Evolutionary conservation across 345 rosid genomes (phyloP).

Genomic region (Erysimum cheiranthoides): DNA sequence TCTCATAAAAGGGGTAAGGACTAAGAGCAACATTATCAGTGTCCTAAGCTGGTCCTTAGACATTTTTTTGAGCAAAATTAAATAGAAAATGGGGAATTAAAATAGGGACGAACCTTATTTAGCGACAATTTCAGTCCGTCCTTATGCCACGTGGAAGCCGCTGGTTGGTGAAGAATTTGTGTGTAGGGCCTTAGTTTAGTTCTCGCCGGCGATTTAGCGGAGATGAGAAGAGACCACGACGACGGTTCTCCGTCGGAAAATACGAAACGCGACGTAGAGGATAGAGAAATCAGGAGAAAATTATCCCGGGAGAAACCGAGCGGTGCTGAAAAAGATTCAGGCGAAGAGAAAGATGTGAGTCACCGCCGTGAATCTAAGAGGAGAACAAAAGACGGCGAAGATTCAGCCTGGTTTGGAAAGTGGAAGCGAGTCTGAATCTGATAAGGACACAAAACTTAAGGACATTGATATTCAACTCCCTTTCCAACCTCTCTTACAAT

Average conservation of each 20-base stretch:
- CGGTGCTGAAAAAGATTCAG: constrained; percentile 33
- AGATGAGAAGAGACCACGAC: constrained; percentile 44
- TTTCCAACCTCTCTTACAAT: no score
- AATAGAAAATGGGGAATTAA: no score
- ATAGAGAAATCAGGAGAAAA: constrained; percentile 33
- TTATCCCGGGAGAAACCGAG: constrained; percentile 36
- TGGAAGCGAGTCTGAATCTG: constrained; percentile 46
- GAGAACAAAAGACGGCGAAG: constrained; percentile 39
- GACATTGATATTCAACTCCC: no score
- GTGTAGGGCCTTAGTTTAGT: background rate
- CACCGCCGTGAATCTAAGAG: constrained; percentile 39
- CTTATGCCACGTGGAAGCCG: no score
- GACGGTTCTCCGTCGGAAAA: constrained; percentile 31
- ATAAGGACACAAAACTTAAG: no score
- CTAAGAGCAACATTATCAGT: no score
- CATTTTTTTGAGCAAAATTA: no score
- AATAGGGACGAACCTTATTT: no score
- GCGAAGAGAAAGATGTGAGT: constrained; percentile 46
- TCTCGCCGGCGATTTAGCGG: constrained; percentile 37
- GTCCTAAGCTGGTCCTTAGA: no score
- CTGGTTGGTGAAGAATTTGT: no score
- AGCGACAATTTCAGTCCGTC: no score
- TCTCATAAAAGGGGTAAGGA: no score
- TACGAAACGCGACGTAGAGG: constrained; percentile 18
- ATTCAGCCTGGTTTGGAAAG: constrained; percentile 42